Base-by-base conservation (phyloP, 1,284 basidiomycete genomes). In the Melampsora americana region DNA sequence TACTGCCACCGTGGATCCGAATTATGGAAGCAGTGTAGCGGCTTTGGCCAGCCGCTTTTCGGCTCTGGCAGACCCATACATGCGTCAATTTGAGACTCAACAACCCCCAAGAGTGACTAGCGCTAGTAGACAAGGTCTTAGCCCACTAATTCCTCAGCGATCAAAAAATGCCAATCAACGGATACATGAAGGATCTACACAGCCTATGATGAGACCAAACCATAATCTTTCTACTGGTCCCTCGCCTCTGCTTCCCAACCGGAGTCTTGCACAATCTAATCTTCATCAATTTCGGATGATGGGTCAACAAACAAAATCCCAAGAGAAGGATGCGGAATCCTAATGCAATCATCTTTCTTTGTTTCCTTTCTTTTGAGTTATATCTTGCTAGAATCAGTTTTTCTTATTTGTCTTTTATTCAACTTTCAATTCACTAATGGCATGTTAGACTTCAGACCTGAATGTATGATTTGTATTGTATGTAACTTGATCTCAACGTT, bases 21-120 rank as follows among this genome's bases (percentile, higher is more conserved):
- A 9, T 26, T n/a, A 59, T 30, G 53, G 23, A 59, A 59, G 16
- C 16, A 59, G 53, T n/a, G 53, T 59, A 26, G 53, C 53, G 12
- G 53, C 53, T 26, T 59, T 59, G 28, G 53, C 53, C 53, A 23
- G 53, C 9, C n/a, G 20, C 14, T 59, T 59, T 59, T 59, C 53
- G 53, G 53, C 53, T 23, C 53, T 59, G 5, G 28, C 53, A 30
- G 20, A 59, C 28, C 53, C 53, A 26, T 59, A 59, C 28, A 26
- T 59, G 53, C 53, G 53, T 23, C 53, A 59, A 59, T 23, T 59
- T 59, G 53, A 59, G 53, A 23, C 53, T 59, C 53, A 14, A 30
- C 53, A 23, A 30, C 28, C 28, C 53, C 23, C 23, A 30, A 30
- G 14, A 16, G 2, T 26, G 18, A 14, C 53, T 23, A 59, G 53